These are phyloP conservation scores for Tieghemostelium lacteum DNA, from an alignment of 78 protist genomes.

Conservation along the genomic window DNA sequence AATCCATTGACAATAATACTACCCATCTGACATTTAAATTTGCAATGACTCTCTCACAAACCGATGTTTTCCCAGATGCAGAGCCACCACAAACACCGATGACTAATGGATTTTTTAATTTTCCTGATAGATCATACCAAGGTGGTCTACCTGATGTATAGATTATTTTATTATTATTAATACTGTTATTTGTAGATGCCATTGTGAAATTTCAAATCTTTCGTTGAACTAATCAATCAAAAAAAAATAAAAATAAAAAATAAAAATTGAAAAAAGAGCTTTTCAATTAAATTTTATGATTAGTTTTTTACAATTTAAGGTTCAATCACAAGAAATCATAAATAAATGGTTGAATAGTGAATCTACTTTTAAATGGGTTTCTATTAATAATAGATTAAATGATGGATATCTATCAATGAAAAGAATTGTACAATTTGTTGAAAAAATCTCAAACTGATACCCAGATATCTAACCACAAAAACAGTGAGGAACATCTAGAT, in stretches of 20 bases:
- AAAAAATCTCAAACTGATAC: no score
- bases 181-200: background rate
- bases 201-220: background rate
- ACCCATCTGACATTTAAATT: slow-evolving; percentile 55
- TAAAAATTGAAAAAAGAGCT: background rate
- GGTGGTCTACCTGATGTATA: slow-evolving; percentile 81
- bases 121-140: slow-evolving; percentile 79
- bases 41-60: slow-evolving; percentile 71
- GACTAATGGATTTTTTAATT: slow-evolving; percentile 73
- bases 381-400: no score
- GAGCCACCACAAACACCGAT: slow-evolving; percentile 88
- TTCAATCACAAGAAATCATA: background rate
- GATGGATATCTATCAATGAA: no score
- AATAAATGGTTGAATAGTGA: background rate
- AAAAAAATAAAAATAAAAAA: background rate
- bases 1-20: slow-evolving; percentile 74
- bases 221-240: background rate
- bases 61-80: slow-evolving; percentile 87
- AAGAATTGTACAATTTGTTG: no score
- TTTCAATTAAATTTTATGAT: background rate
- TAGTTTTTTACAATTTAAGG: background rate
- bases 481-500: slow-evolving; percentile 1
- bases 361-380: no score
- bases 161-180: slow-evolving; percentile 19
- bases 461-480: background rate